Conservation (phyloP, 257 asterid genomes). For the Solanum tarapatanum region DNA sequence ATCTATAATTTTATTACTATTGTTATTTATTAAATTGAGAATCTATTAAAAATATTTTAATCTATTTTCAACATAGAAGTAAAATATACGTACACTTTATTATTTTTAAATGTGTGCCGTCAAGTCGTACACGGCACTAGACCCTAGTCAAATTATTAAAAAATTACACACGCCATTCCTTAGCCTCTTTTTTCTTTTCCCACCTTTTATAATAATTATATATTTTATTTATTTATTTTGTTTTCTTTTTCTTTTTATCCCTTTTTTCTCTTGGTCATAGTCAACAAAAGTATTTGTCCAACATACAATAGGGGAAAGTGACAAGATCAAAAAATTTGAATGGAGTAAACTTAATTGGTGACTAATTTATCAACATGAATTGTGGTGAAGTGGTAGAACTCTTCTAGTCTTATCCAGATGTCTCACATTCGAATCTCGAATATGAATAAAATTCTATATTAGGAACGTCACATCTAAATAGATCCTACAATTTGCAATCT, state of each 20-base stretch:
- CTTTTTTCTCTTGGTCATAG: not conserved
- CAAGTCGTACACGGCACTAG: not conserved
- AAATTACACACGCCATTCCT: not conserved
- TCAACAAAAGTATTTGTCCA: not conserved
- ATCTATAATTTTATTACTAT: not conserved
- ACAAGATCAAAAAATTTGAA: not conserved
- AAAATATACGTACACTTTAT: not conserved
- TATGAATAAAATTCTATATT: too few species aligned
- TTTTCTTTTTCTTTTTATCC: not conserved
- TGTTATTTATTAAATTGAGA: too few species aligned
- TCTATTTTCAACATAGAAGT: too few species aligned
- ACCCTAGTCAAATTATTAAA: not conserved
- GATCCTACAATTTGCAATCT: too few species aligned
- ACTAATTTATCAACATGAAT: not conserved
- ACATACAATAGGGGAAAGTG: not conserved
- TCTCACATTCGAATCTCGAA: rapidly evolving
- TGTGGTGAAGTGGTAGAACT: too few species aligned
- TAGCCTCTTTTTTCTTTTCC: not conserved
- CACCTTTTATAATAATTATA: not conserved
- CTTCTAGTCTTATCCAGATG: rapidly evolving
- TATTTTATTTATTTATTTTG: not conserved
- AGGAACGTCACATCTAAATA: too few species aligned
- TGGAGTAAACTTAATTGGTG: not conserved
- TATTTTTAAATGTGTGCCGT: not conserved
- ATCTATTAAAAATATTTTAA: too few species aligned